These are phyloP conservation scores for Scutellaria minor DNA, from an alignment of 257 asterid species.

Conservation along the genomic window DNA sequence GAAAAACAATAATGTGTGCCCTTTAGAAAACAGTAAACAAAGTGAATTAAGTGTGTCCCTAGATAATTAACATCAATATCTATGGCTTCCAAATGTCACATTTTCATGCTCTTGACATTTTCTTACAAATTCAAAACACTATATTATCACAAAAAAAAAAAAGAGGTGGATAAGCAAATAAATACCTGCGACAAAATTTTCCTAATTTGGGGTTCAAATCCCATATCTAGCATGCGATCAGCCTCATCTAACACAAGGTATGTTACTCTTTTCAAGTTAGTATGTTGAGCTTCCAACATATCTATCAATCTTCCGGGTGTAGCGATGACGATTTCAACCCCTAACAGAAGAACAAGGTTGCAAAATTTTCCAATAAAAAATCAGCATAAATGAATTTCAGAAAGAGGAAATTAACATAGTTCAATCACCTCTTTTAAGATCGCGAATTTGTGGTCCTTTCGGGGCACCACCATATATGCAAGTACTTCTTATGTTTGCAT, in stretches of 20 bases:
- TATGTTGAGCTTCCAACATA: conserved; percentile 87
- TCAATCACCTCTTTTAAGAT: conserved; percentile 74
- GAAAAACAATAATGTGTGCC: neutral
- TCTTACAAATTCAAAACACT: conserved; percentile 3
- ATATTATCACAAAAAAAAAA: neutral
- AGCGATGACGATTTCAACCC: conserved; percentile 91
- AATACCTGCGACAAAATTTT: conserved; percentile 81
- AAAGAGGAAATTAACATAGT: conserved; percentile 23
- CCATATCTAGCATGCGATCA: conserved; percentile 98
- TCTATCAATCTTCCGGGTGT: conserved; percentile 96
- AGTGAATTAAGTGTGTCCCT: neutral
- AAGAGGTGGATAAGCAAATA: neutral
- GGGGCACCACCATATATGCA: conserved; percentile 97
- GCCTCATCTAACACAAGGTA: conserved; percentile 96
- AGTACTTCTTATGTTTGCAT: conserved; percentile 69
- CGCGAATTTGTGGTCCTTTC: conserved; percentile 93
- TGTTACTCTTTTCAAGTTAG: conserved; percentile 86
- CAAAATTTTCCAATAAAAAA: conserved; percentile 19
- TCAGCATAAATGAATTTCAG: conserved; percentile 13
- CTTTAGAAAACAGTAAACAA: neutral
- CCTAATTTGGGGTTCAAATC: conserved; percentile 96
- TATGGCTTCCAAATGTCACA: neutral
- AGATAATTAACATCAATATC: conserved; percentile 2
- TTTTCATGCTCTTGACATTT: neutral
- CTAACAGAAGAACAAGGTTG: conserved; percentile 45